These are phyloP conservation scores for Xylariales sp. DNA, from an alignment of 2,329 filamentous ascomycete species.

Conservation along the genomic window DNA sequence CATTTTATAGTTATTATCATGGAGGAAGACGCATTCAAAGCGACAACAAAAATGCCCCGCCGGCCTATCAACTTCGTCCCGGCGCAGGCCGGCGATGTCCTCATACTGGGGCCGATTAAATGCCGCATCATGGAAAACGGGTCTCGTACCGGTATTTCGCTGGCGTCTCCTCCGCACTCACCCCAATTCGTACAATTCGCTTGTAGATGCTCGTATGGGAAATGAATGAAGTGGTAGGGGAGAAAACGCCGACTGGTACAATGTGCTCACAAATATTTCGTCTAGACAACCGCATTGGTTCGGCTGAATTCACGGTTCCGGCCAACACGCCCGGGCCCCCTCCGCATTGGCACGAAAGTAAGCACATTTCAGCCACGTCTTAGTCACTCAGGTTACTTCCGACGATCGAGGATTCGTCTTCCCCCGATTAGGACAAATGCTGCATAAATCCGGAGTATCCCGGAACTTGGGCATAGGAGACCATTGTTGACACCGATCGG, in stretches of 20 bases:
- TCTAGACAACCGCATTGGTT: slow-evolving; percentile 28
- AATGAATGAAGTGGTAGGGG: background rate
- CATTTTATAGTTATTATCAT: slow-evolving; percentile 9
- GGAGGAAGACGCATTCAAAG: slow-evolving; percentile 21
- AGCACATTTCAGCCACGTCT: slow-evolving; percentile 1
- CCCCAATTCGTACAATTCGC: slow-evolving; percentile 1
- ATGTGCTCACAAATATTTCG: slow-evolving; percentile 1
- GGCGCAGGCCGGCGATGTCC: slow-evolving; percentile 59
- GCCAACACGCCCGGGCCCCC: slow-evolving; percentile 59
- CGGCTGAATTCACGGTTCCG: slow-evolving; percentile 60
- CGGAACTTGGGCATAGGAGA: background rate
- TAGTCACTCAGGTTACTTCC: background rate
- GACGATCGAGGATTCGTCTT: background rate
- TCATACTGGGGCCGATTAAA: slow-evolving; percentile 61
- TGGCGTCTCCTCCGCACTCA: background rate
- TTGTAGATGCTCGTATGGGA: background rate
- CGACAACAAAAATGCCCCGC: slow-evolving; percentile 42
- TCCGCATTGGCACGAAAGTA: slow-evolving; percentile 63
- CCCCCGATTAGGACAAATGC: background rate
- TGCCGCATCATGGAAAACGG: slow-evolving; percentile 53
- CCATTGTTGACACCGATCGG: slow-evolving; percentile 5
- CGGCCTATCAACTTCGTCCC: slow-evolving; percentile 61
- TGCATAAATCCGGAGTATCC: background rate
- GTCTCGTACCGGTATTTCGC: slow-evolving; percentile 50
- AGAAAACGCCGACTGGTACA: no score